phyloP scores from a whole-genome alignment of 148 eudicot genomes.

The Arbutus unedo region DNA sequence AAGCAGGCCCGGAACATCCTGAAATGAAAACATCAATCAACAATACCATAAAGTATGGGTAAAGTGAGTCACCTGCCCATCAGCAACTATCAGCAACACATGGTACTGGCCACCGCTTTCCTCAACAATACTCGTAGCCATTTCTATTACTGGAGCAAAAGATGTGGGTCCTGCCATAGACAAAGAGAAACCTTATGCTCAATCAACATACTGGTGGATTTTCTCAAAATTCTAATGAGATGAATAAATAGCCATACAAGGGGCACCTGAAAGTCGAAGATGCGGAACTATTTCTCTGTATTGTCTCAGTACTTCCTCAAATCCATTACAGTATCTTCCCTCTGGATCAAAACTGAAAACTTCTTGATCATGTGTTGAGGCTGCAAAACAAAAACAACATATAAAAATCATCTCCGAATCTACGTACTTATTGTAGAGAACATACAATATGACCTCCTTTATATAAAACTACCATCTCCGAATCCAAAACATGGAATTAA shows the following conservation, averaged over 20 bases:
- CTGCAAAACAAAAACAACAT: slow-evolving; percentile 28
- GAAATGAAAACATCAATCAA: background rate
- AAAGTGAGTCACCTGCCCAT: slow-evolving; percentile 59
- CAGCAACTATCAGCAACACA: slow-evolving; percentile 79
- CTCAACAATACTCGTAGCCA: slow-evolving; percentile 78
- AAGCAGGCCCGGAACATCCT: background rate
- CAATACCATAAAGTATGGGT: background rate
- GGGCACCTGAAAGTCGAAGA: slow-evolving; percentile 62
- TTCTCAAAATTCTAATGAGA: background rate
- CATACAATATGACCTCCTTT: background rate
- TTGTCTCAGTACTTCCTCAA: slow-evolving; percentile 63
- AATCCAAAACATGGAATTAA: slow-evolving; percentile 82
- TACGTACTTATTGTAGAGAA: background rate
- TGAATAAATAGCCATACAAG: background rate
- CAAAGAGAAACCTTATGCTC: slow-evolving; percentile 1
- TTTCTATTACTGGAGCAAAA: slow-evolving; percentile 78
- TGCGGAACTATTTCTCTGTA: slow-evolving; percentile 71
- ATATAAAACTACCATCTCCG: slow-evolving; percentile 69
- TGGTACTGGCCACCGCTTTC: slow-evolving; percentile 86
- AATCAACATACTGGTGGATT: background rate
- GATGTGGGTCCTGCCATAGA: slow-evolving; percentile 70
- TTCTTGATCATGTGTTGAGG: slow-evolving; percentile 70
- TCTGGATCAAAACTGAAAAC: slow-evolving; percentile 69
- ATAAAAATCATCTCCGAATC: background rate
- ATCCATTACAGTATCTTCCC: slow-evolving; percentile 59